Base-by-base conservation (phyloP, 1,284 basidiomycete genomes). In the Marasmius sp. region DNA sequence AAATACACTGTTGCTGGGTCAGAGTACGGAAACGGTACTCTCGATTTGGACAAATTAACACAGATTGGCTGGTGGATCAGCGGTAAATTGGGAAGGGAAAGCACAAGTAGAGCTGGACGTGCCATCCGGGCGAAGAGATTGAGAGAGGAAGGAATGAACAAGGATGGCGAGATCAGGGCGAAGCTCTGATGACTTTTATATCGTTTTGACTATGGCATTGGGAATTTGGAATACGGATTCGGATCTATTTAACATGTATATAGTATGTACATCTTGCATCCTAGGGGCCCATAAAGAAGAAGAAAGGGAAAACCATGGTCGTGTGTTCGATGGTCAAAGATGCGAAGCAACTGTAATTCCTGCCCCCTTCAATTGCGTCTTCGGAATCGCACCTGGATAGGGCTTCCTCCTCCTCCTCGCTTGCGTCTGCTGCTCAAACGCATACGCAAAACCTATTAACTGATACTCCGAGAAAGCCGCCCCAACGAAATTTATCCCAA, bases 31-130 rank as follows among this genome's bases (percentile, higher is more conserved):
- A 69, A 67, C 1, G 72, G 72, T 1, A 75, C 75, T 0, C 79
- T 91, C 48, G 81, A 92, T 65, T 75, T 95, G 43, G 82, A 86
- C 18, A 76, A 82, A 64, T 78, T 96, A 51, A 89, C 86, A 1
- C 85, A 89, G 53, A 87, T 88, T 18, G 94, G 94, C 0, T 86
- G 84, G 71, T 96, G 94, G 93, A 89, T 96, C 55, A 90, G 86
- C 41, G 79, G 83, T 61, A 71, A 80, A 63, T 79, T 97, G 6
- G 85, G 86, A 1, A 79, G 89, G 61, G 78, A 84, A 67, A 94
- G 87, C 65, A 87, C 85, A 52, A 95, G 92, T 74, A 81, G 92
- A n/a, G 94, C 89, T 0, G 94, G 92, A 0, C 82, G 83, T 63
- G 94, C 94, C n/a, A 78, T 91, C 48, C 75, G 85, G 55, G 88